Percentiles rank a stretch among this genome's conserved stretches.
Conservation (phyloP, 768 basidiomycete genomes). For the Phaffia tasmanica region DNA sequence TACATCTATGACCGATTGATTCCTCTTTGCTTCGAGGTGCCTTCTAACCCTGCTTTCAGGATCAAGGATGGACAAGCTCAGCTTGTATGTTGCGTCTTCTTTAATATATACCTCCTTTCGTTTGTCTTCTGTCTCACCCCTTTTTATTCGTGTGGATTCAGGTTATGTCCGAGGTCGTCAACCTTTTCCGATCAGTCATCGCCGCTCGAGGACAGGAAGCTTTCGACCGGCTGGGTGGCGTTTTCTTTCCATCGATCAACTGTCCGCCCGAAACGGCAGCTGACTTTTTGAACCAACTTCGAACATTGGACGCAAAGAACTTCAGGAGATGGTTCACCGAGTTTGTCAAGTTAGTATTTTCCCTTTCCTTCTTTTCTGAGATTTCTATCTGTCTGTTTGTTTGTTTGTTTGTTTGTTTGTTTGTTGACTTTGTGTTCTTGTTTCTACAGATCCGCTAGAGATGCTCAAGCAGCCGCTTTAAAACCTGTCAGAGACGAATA, state of each 20-base stretch:
- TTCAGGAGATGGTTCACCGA: conserved; percentile 37
- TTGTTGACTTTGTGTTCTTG: neutral
- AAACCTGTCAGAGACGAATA: conserved; percentile 11
- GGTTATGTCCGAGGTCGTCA: conserved; percentile 83
- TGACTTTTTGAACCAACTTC: conserved; percentile 47
- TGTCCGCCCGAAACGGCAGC: conserved; percentile 68
- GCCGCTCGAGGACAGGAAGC: conserved; percentile 72
- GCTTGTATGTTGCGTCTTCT: conserved; percentile 47
- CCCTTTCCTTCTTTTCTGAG: neutral
- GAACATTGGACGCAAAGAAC: conserved; percentile 34
- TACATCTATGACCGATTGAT: conserved; percentile 81
- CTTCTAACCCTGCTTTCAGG: conserved; percentile 68
- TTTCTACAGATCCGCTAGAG: conserved; percentile 13
- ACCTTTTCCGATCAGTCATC: conserved; percentile 65
- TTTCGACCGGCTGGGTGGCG: conserved; percentile 61
- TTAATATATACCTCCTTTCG: neutral
- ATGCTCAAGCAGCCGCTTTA: conserved; percentile 20
- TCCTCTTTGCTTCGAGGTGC: conserved; percentile 68
- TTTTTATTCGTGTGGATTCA: conserved; percentile 33
- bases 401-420: neutral
- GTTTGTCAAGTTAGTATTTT: conserved; percentile 32
- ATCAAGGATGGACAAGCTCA: conserved; percentile 77
- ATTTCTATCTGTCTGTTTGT: neutral
- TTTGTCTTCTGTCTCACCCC: neutral
- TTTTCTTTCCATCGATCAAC: conserved; percentile 76